phyloP scores from a whole-genome alignment of 495 filamentous ascomycete species.

The Delitschia confertaspora region DNA sequence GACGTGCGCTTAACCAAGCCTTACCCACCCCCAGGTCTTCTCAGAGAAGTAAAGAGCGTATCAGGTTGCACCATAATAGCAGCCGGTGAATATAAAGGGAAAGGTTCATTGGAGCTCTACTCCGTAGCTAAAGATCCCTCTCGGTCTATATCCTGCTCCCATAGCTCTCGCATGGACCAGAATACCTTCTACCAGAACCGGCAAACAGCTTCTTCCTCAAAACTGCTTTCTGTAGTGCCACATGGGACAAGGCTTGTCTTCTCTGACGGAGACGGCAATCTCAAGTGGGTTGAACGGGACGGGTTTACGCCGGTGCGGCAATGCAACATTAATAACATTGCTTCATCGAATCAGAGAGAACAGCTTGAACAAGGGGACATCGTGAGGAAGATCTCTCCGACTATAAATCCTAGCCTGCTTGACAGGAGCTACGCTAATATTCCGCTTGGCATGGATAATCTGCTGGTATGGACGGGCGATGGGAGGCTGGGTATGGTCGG shows the following conservation, averaged over 20 bases:
- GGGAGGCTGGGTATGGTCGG: conserved; percentile 34
- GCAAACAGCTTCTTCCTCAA: conserved; percentile 70
- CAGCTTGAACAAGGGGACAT: conserved; percentile 32
- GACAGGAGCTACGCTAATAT: conserved; percentile 3
- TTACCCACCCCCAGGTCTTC: conserved; percentile 44
- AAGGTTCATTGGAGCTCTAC: conserved; percentile 86
- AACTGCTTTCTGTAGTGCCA: conserved; percentile 72
- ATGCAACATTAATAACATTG: conserved; percentile 55
- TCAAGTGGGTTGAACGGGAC: conserved; percentile 91
- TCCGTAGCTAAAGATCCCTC: conserved; percentile 40
- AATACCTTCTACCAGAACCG: conserved; percentile 56
- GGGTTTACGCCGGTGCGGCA: conserved; percentile 70
- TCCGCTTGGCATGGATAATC: conserved; percentile 27
- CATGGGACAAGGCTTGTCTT: conserved; percentile 81
- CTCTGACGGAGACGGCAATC: conserved; percentile 70
- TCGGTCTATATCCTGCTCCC: conserved; percentile 19
- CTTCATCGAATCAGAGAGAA: neutral
- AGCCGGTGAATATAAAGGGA: conserved; percentile 89
- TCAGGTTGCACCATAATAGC: conserved; percentile 61
- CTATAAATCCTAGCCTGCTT: conserved; percentile 5
- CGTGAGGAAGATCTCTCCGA: conserved; percentile 37
- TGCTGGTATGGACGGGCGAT: conserved; percentile 38
- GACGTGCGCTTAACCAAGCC: conserved; percentile 45
- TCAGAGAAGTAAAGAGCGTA: conserved; percentile 41
- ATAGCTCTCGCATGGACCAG: conserved; percentile 11